These are phyloP conservation scores for Fusarium duplospermum DNA, from an alignment of 2,329 filamentous ascomycete species.

Conservation along the genomic window DNA sequence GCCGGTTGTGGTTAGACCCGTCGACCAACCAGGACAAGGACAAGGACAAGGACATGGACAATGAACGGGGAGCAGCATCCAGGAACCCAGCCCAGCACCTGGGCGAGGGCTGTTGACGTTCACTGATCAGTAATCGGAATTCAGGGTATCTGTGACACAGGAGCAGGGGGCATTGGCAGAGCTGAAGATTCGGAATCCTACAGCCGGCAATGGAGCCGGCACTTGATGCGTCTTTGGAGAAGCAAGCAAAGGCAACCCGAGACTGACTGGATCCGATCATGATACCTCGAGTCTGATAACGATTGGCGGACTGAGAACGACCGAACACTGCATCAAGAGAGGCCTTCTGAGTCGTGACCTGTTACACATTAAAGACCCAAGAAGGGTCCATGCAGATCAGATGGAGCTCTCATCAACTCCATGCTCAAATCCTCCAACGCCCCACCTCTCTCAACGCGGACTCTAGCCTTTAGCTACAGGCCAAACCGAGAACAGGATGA, in stretches of 20 bases:
- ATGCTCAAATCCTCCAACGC: slow-evolving; percentile 12
- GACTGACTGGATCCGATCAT: neutral
- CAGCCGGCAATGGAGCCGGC: neutral
- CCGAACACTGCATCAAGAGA: neutral
- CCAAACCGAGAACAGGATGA: slow-evolving; percentile 11
- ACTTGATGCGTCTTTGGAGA: neutral
- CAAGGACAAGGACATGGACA: neutral
- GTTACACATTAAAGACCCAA: slow-evolving; percentile 4
- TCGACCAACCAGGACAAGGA: slow-evolving; percentile 10
- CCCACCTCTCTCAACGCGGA: slow-evolving; percentile 7
- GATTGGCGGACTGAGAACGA: slow-evolving; percentile 12
- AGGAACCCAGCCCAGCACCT: slow-evolving; percentile 1
- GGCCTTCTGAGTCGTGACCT: neutral
- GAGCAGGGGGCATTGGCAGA: slow-evolving; percentile 9
- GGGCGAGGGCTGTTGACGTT: slow-evolving; percentile 10
- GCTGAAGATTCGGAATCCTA: slow-evolving; percentile 8
- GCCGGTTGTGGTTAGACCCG: slow-evolving; percentile 30
- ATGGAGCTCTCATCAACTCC: slow-evolving; percentile 19
- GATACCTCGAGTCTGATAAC: neutral
- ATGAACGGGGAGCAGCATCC: neutral
- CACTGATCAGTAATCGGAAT: slow-evolving; percentile 28
- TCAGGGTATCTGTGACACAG: slow-evolving; percentile 6
- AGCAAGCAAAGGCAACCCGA: neutral
- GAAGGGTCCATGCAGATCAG: slow-evolving; percentile 24
- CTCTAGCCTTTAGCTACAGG: neutral